phyloP scores from a whole-genome alignment of 495 filamentous ascomycete species.

The Penicillium chermesinum region DNA sequence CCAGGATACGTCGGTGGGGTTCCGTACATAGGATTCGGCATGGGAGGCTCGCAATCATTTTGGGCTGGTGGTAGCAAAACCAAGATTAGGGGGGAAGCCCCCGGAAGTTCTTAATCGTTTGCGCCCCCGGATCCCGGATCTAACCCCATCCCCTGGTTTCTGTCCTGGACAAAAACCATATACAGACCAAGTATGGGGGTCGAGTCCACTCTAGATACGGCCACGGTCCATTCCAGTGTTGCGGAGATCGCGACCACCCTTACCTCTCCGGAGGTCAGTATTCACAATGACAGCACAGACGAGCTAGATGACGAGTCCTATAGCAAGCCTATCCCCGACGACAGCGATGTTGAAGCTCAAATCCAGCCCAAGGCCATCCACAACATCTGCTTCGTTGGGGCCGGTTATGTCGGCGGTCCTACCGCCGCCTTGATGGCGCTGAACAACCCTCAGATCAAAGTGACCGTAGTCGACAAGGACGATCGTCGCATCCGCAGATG shows the following conservation, averaged over 20 bases:
- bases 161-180: too few relatives aligned
- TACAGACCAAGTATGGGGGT: not conserved
- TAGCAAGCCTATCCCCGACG: not conserved
- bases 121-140: not conserved
- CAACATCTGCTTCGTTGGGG: slow-evolving; percentile 11
- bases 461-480: slow-evolving; percentile 70
- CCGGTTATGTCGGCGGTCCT: slow-evolving; percentile 40
- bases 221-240: not conserved
- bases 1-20: not conserved
- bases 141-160: not conserved
- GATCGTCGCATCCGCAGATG: slow-evolving; percentile 59
- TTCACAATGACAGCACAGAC: not conserved
- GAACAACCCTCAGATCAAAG: slow-evolving; percentile 60
- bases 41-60: not conserved
- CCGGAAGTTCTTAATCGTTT: not conserved
- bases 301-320: not conserved
- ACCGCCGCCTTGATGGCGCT: slow-evolving; percentile 69
- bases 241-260: not conserved
- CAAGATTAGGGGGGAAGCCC: not conserved
- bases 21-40: not conserved
- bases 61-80: not conserved
- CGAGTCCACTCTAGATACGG: not conserved
- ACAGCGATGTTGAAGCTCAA: not conserved
- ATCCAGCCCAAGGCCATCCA: not conserved
- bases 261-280: slow-evolving; percentile 1